Percentiles rank a stretch among this genome's conserved stretches.
Evolutionary conservation across 139 green algal genomes (phyloP).

Genomic region (Chlamydomonas sphaeroides): DNA sequence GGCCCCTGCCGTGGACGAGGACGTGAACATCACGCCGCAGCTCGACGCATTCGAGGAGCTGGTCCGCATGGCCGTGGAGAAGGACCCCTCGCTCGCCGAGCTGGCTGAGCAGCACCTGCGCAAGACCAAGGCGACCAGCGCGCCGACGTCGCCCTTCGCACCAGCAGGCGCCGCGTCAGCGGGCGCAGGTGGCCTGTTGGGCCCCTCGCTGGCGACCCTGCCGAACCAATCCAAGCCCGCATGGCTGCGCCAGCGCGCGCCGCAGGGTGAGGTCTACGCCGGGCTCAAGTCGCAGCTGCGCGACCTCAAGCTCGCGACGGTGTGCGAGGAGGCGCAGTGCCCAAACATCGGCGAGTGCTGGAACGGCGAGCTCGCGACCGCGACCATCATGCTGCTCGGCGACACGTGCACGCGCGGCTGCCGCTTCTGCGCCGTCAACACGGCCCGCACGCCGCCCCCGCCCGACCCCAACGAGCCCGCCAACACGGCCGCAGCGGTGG

Average conservation of each 20-base stretch:
- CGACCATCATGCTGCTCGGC: constrained; percentile 92
- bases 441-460: constrained; percentile 69
- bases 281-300: constrained; percentile 82
- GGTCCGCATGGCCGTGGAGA: constrained; percentile 78
- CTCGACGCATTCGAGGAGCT: constrained; percentile 86
- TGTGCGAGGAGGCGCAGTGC: constrained; percentile 94
- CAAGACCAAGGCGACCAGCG: background rate
- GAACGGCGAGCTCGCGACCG: constrained; percentile 78
- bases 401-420: constrained; percentile 89
- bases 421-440: constrained; percentile 93
- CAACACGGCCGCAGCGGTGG: constrained; percentile 83
- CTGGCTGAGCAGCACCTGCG: constrained; percentile 66
- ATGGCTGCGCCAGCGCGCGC: constrained; percentile 94
- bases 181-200: constrained; percentile 48
- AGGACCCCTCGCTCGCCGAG: constrained; percentile 78
- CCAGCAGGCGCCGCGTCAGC: background rate
- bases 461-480: constrained; percentile 80
- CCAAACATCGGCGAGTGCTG: constrained; percentile 95
- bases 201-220: constrained; percentile 50
- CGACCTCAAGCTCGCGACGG: constrained; percentile 85
- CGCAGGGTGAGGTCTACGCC: constrained; percentile 89
- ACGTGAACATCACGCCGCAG: constrained; percentile 31
- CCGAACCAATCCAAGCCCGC: constrained; percentile 84
- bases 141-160: background rate
- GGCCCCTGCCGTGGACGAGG: too few species aligned